Conservation (phyloP, 192 early-diverging fungal species). For the Dimargaris cristalligena region DNA sequence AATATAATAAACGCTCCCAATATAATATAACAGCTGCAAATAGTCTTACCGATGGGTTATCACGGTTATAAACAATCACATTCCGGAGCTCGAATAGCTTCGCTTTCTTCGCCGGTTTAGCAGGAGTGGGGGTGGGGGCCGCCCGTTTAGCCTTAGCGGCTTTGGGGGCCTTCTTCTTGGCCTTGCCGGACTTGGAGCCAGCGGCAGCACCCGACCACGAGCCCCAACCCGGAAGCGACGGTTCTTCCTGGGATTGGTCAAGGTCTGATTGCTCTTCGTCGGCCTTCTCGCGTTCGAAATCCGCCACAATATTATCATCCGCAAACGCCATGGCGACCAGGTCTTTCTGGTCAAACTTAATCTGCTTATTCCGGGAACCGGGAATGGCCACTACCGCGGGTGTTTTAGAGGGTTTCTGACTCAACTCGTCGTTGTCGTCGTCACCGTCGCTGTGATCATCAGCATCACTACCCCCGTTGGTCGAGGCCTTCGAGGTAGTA, state of each 20-base stretch:
- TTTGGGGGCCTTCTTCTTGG: slow-evolving; percentile 25
- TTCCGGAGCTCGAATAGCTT: not conserved
- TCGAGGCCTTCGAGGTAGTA: not conserved
- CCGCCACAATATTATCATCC: slow-evolving; percentile 77
- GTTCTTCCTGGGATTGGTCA: slow-evolving; percentile 47
- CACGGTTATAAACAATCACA: not conserved
- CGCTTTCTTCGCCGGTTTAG: slow-evolving; percentile 21
- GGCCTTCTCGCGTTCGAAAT: slow-evolving; percentile 52
- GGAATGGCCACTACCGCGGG: no score
- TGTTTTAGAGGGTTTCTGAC: no score
- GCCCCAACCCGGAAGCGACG: slow-evolving; percentile 92
- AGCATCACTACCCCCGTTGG: slow-evolving; percentile 15
- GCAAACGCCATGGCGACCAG: slow-evolving; percentile 90
- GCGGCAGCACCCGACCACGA: slow-evolving; percentile 59
- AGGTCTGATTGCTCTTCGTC: not conserved
- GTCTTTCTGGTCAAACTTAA: slow-evolving; percentile 42
- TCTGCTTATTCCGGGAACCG: slow-evolving; percentile 17
- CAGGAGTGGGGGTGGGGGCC: slow-evolving; percentile 16
- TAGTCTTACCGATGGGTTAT: no score
- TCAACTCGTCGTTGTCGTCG: slow-evolving; percentile 23
- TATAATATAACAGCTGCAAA: no score
- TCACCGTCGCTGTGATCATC: slow-evolving; percentile 19
- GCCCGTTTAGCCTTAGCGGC: slow-evolving; percentile 21
- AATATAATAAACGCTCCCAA: no score
- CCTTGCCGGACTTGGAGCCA: slow-evolving; percentile 41